Evolutionary conservation across 192 early-diverging fungal genomes (phyloP).

Genomic region (Chytriomyces confervae): DNA sequence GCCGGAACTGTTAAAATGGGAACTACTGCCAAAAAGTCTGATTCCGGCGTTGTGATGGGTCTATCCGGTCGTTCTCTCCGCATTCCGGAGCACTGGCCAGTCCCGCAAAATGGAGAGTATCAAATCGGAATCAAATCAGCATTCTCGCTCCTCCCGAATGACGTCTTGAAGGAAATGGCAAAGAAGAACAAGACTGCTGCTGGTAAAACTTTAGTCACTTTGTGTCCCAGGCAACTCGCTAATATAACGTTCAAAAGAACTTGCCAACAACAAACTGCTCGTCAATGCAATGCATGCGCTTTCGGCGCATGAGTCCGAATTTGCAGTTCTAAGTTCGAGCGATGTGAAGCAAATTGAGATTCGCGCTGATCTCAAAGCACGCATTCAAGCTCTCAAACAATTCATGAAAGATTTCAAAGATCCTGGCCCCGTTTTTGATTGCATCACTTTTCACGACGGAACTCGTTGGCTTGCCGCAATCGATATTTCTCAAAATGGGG

Average conservation of each 20-base stretch:
- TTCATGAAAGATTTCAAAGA: constrained; percentile 71
- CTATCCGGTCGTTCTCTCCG: constrained; percentile 76
- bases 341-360: neutral
- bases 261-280: constrained; percentile 19
- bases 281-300: constrained; percentile 6
- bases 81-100: constrained; percentile 44
- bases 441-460: constrained; percentile 81
- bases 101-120: constrained; percentile 75
- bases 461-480: constrained; percentile 82
- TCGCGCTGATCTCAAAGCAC: constrained; percentile 62
- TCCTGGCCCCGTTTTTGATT: constrained; percentile 56
- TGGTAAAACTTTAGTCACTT: neutral
- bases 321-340: neutral
- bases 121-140: constrained; percentile 62
- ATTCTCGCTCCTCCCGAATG: constrained; percentile 6
- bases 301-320: constrained; percentile 1
- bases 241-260: neutral
- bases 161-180: neutral
- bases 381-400: constrained; percentile 67
- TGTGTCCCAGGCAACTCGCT: neutral
- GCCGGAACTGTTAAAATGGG: neutral
- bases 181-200: neutral
- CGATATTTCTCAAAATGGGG: constrained; percentile 76
- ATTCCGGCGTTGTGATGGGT: constrained; percentile 63
- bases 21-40: constrained; percentile 16